These are phyloP conservation scores for Domatiomyces globalis DNA, from an alignment of 2,329 filamentous ascomycete genomes.

Conservation along the genomic window DNA sequence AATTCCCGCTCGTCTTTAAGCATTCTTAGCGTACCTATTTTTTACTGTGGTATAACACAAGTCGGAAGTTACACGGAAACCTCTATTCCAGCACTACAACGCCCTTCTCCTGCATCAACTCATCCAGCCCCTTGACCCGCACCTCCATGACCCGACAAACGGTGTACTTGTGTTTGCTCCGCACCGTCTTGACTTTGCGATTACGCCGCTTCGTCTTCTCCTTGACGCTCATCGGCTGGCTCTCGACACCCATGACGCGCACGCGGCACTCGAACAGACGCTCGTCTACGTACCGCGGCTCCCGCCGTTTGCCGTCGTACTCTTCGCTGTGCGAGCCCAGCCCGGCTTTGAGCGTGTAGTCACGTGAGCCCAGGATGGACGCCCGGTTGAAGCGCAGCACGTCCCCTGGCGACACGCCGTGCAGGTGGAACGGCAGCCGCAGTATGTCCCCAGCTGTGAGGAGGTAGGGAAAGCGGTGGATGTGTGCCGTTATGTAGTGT, in stretches of 20 bases:
- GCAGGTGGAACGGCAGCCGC: slow-evolving; percentile 68
- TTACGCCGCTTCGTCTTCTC: slow-evolving; percentile 53
- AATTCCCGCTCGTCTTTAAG: too few relatives aligned
- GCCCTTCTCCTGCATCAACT: slow-evolving; percentile 34
- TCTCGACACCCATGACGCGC: slow-evolving; percentile 70
- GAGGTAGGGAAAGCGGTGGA: slow-evolving; percentile 37
- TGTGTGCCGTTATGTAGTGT: slow-evolving; percentile 35
- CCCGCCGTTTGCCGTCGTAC: slow-evolving; percentile 14
- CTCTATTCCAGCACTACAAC: slow-evolving; percentile 20
- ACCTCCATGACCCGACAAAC: slow-evolving; percentile 73
- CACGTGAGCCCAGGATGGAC: slow-evolving; percentile 65
- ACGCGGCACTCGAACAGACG: slow-evolving; percentile 72
- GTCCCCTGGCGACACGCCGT: slow-evolving; percentile 63
- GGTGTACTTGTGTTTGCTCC: slow-evolving; percentile 84
- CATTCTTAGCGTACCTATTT: too few relatives aligned
- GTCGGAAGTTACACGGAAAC: not conserved
- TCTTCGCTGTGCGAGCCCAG: slow-evolving; percentile 27
- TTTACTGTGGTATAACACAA: too few relatives aligned
- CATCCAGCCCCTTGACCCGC: slow-evolving; percentile 46
- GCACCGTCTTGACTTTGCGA: slow-evolving; percentile 54
- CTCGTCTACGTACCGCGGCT: slow-evolving; percentile 55
- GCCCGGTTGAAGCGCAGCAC: slow-evolving; percentile 78
- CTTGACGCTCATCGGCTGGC: slow-evolving; percentile 46
- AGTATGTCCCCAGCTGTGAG: slow-evolving; percentile 53
- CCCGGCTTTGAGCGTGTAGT: slow-evolving; percentile 73